Evolutionary conservation across 2,329 filamentous ascomycete genomes (phyloP), one percentile per base, ranked within the genome.

Genomic region (Gnomoniopsis smithogilvyi): DNA sequence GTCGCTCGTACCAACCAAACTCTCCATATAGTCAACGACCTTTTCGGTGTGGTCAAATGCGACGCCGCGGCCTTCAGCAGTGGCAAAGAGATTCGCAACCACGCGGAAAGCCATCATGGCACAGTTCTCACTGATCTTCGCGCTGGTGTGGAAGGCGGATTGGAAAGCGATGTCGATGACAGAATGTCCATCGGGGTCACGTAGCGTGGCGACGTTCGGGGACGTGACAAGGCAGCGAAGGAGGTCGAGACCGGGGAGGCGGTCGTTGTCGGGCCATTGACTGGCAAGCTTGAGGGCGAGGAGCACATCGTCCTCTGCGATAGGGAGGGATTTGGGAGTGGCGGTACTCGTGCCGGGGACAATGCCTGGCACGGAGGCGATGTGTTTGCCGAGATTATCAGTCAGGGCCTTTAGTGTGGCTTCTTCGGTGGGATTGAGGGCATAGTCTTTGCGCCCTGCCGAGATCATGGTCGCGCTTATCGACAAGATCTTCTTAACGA

Each of bases 31-130:
- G 2, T 77, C 73, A 4, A 91, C 76, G 4, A 89, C 82, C 43
- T 81, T 78, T 45, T 87, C 82, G 21, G 75, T 73, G 17, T 80
- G 73, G 1, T 87, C 84, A 47, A 84, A 80, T 6, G 86, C 84
- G 3, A 91, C 74, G 49, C 78, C 76, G 22, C 90, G 85, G 17
- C 95, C 95, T 58, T 88, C 80, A 0, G 84, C 76, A 0, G 90
- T 91, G 61, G 85, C 82, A 69, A 97, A 96, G 8, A 97, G 78
- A 66, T 99, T 99, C 33, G 86, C 88, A 51, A 98, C 80, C 15
- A 88, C 84, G 3, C 95, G 89, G 14, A 92, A 80, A 0, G 89
- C 87, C 79, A 99, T 90, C 88, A 98, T 96, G 12, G 86, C 84
- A 64, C 92, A 92, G 73, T 97, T 97, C 55, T 88, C 81, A 41